phyloP scores from a whole-genome alignment of 2,329 filamentous ascomycete genomes.

The Botrytis cinerea region DNA sequence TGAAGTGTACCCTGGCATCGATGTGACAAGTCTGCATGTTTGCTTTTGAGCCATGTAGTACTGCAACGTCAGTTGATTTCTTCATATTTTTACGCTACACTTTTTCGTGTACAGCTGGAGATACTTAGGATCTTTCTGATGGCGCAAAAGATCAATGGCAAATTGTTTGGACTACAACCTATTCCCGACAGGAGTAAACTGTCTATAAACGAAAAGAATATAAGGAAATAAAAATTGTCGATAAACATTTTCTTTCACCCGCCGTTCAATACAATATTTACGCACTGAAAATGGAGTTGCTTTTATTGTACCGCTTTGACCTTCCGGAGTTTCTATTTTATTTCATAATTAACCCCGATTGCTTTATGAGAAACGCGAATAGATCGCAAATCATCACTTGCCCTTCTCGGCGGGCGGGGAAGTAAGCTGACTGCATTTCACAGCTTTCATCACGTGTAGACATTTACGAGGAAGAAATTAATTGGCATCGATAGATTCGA shows the following conservation, averaged over 20 bases:
- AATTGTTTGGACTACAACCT: neutral
- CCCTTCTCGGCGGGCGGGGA: slow-evolving; percentile 10
- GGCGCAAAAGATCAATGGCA: neutral
- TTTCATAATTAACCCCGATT: neutral
- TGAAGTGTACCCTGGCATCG: slow-evolving; percentile 2
- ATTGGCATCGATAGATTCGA: neutral
- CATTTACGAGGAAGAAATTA: neutral
- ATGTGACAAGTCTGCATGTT: neutral
- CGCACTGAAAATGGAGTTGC: neutral
- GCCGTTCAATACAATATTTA: neutral
- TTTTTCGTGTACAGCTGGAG: neutral
- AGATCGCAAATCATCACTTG: slow-evolving; percentile 3
- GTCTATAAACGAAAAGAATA: neutral
- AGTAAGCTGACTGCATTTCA: slow-evolving; percentile 24
- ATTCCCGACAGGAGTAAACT: neutral
- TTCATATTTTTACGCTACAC: neutral
- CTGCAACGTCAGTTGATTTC: neutral
- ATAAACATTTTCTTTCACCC: neutral
- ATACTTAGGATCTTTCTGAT: neutral
- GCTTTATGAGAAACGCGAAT: neutral
- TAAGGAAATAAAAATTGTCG: neutral
- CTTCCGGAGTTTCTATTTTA: neutral
- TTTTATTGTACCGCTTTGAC: neutral
- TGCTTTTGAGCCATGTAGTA: slow-evolving; percentile 8
- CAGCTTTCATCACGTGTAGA: slow-evolving; percentile 10